These are phyloP conservation scores for Penicillium sp. DNA, from an alignment of 2,329 filamentous ascomycete genomes.

Conservation along the genomic window DNA sequence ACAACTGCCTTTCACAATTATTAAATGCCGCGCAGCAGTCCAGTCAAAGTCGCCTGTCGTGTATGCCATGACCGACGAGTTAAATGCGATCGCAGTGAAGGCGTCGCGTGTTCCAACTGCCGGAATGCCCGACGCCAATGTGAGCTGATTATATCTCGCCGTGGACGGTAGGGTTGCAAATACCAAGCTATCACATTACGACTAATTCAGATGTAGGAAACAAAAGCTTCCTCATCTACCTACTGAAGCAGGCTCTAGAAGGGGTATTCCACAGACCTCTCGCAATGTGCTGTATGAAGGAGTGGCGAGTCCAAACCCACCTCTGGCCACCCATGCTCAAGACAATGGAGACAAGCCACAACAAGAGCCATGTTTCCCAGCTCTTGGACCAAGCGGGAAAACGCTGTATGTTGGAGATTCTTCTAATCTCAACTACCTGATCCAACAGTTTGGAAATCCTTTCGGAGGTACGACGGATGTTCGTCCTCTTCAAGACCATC, in stretches of 20 bases:
- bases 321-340: background rate
- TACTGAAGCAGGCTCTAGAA: background rate
- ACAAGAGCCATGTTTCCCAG: constrained; percentile 14
- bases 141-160: constrained; percentile 17
- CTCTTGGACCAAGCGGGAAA: constrained; percentile 4
- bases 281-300: background rate
- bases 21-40: constrained; percentile 8
- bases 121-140: constrained; percentile 9
- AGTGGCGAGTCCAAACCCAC: background rate
- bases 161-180: constrained; percentile 17
- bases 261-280: background rate
- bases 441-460: constrained; percentile 27
- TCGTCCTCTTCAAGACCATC: constrained; percentile 17
- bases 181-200: background rate
- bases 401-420: constrained; percentile 23
- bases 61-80: constrained; percentile 20
- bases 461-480: constrained; percentile 15
- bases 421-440: constrained; percentile 28
- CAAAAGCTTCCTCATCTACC: constrained; percentile 1
- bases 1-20: background rate
- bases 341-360: background rate
- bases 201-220: constrained; percentile 1
- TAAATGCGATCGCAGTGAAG: constrained; percentile 17
- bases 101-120: constrained; percentile 16
- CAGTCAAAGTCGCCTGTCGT: constrained; percentile 16